Base-by-base conservation (phyloP, 352 stramenopile species). In the Globisporangium ultimum region DNA sequence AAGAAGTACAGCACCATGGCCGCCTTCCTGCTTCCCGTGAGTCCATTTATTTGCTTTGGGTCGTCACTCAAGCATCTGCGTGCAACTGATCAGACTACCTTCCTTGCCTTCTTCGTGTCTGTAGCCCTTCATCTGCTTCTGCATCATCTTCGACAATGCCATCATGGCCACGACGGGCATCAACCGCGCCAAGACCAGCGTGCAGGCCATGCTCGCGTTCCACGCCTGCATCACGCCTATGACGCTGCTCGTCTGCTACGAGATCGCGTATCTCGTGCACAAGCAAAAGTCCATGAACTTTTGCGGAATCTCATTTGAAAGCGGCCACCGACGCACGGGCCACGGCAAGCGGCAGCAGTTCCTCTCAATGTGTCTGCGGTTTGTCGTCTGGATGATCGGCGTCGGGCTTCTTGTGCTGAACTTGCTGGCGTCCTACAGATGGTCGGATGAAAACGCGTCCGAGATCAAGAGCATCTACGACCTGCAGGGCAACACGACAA, bases 211-310 rank as follows among this genome's bases (percentile, higher is more conserved):
- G 84, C 63, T 94, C 8, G 84, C 79, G 15, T 89, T 94, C 61
- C 84, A 92, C 61, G 72, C 84, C 41, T 92, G 82, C 59, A 77
- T 96, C 47, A 89, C 85, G 36, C 89, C 89, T 0, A 80, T 96
- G 68, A 72, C 95, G 48, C 66, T 97, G 47, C 69, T 97, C 18
- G 80, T 93, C 3, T 93, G 86, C 71, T 97, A 96, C 61, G 88
- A 97, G 67, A 68, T 96, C 62, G 86, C 86, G 13, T 97, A 97
- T 71, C 55, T 90, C 41, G 89, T 97, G 46, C 89, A 97, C 71
- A 96, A 96, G 70, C 82, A 93, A 53, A 93, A 93, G 53, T 88
- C 77, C 20, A 86, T 97, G 55, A 93, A 94, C 63, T 97, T 96
- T 59, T 96, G 87, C 54, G 89, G 89, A 40, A 96, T 97, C 62